A percentile compares a stretch with the other conserved stretches of the same genome.
Conservation (phyloP, 2,329 filamentous ascomycete species). For the Sphaerulina vaccinii region DNA sequence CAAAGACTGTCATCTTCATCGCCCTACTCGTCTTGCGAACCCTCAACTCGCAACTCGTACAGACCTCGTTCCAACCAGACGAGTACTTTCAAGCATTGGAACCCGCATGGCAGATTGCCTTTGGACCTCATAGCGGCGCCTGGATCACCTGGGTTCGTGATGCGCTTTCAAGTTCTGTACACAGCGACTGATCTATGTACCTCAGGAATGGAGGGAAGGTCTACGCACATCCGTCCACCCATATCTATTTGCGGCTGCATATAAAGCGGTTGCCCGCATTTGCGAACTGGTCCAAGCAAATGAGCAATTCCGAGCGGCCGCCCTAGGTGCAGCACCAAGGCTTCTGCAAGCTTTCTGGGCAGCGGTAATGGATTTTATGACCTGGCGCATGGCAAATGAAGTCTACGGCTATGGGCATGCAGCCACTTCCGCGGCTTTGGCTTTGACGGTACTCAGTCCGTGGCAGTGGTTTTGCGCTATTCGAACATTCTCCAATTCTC, state of each 20-base stretch:
- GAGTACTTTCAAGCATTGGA: slow-evolving; percentile 96
- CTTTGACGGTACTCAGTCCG: slow-evolving; percentile 70
- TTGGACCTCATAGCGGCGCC: slow-evolving; percentile 72
- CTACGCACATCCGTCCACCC: slow-evolving; percentile 90
- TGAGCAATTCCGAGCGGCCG: slow-evolving; percentile 58
- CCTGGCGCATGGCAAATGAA: slow-evolving; percentile 74
- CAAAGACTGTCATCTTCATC: slow-evolving; percentile 23
- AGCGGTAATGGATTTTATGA: slow-evolving; percentile 78
- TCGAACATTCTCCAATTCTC: slow-evolving; percentile 87
- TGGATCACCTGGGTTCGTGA: slow-evolving; percentile 88
- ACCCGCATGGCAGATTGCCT: slow-evolving; percentile 86
- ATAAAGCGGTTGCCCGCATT: slow-evolving; percentile 60
- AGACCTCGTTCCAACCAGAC: slow-evolving; percentile 96
- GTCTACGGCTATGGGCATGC: slow-evolving; percentile 67
- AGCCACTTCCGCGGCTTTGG: slow-evolving; percentile 66
- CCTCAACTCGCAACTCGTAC: slow-evolving; percentile 72
- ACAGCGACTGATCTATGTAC: slow-evolving; percentile 10
- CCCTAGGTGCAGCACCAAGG: slow-evolving; percentile 72
- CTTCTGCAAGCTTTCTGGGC: slow-evolving; percentile 74
- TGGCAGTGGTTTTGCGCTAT: slow-evolving; percentile 98
- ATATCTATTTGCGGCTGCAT: slow-evolving; percentile 75
- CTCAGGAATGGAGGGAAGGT: slow-evolving; percentile 85
- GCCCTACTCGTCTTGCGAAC: slow-evolving; percentile 67
- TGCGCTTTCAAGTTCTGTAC: not conserved
- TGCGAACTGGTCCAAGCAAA: slow-evolving; percentile 56